Evolutionary conservation across 306 rosid genomes (phyloP), one percentile per base, ranked within the genome.

Genomic region (Fagus crenata): DNA sequence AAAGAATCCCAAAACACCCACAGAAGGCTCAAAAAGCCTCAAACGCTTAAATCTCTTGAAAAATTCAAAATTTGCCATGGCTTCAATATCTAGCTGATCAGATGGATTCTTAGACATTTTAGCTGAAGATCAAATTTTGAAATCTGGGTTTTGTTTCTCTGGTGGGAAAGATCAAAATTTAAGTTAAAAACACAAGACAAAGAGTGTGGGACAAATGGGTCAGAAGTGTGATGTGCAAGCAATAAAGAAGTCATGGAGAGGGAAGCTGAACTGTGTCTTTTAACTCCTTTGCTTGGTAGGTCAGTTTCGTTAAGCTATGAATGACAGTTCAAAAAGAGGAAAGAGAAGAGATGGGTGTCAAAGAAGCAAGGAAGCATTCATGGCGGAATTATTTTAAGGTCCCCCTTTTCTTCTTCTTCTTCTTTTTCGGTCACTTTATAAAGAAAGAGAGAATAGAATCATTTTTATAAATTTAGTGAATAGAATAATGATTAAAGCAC

Each of bases 281-380:
- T 59, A 18, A 37, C 77, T 40, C 56, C 63, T 78, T 82, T 85
- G 89, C 83, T 90, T 93, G 84, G 78, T 70, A 35, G 93, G 84
- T 91, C 85, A 83, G 89, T 75, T 81, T 49, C 22, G 83, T 75
- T 33, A 84, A 73, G 77, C 80, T 53, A 77, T 78, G 80, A 77
- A 71, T 71, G 70, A 71, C 73, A 71, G 7, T 32, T 35, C 53
- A 53, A 80, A 49, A 83, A 73, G 37, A 13, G 51, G 41, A 40
- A 85, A 46, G 51, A 46, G 43, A 70, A 22, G 36, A 58, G 75
- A 85, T 81, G 94, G 96, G 93, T 88, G 89, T 81, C 36, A 32
- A 85, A 71, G 81, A 91, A 88, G 98, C 87, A 89, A 86, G 71
- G 90, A 53, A 88, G 91, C 86, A 88, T 89, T 92, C 89, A 89